A percentile compares a stretch with the other conserved stretches of the same genome.
These are phyloP conservation scores for Plasmopara viticola DNA, from an alignment of 352 stramenopile species.

Conservation along the genomic window DNA sequence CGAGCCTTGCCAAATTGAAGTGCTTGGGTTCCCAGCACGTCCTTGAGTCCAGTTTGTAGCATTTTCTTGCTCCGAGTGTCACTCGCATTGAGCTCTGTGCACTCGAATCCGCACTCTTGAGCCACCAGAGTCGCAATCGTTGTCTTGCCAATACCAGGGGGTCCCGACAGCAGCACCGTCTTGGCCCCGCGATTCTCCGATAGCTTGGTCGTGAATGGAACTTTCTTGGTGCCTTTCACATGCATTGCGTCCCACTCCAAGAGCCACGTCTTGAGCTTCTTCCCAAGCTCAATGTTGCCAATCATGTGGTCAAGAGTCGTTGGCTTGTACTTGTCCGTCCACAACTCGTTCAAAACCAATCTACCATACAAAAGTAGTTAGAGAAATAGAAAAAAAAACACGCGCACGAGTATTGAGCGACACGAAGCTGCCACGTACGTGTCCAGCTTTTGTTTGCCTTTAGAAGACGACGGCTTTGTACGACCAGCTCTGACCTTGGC, in stretches of 20 bases:
- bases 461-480: conserved; percentile 27
- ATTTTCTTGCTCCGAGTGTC: conserved; percentile 97
- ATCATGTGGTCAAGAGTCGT: conserved; percentile 89
- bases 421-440: conserved; percentile 23
- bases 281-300: conserved; percentile 87
- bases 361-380: conserved; percentile 10
- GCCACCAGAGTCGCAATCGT: conserved; percentile 93
- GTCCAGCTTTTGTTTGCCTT: conserved; percentile 51
- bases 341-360: conserved; percentile 70
- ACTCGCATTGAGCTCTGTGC: conserved; percentile 96
- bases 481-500: conserved; percentile 40
- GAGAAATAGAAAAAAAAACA: neutral
- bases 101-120: conserved; percentile 88
- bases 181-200: conserved; percentile 89
- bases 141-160: conserved; percentile 95
- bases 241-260: conserved; percentile 76
- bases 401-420: neutral
- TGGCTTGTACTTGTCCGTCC: conserved; percentile 97
- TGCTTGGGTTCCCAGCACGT: conserved; percentile 90
- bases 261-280: conserved; percentile 85
- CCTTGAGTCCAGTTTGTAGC: conserved; percentile 85
- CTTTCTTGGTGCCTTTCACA: conserved; percentile 78
- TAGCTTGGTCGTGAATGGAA: conserved; percentile 64
- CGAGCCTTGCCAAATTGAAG: conserved; percentile 67
- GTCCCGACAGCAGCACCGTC: conserved; percentile 93